Base-by-base conservation (phyloP, 176 grass and related monocot genomes). In the Musa schizocarpa region DNA sequence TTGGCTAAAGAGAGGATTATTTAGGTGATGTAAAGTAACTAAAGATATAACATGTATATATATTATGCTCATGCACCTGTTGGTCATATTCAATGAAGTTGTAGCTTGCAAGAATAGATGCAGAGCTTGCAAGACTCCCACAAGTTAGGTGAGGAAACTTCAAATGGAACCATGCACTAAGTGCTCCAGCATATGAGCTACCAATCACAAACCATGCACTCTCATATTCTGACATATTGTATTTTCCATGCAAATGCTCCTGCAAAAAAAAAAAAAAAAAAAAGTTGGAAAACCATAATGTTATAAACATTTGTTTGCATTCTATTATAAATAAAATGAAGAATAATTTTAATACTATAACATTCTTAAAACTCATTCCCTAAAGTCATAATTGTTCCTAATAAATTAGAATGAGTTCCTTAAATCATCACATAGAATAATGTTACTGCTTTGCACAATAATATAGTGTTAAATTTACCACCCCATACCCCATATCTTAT, bases 101-200 rank as follows among this genome's bases (percentile, higher is more conserved):
- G 81, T 91, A 93, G 53, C 91, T 80, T 16, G 94, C 84, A 78
- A 70, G 88, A 78, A 98, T 88, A 54, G 93, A 90, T 55, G 84
- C 94, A n/a, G 94, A 98, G 74, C 94, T 98, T 1, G 94, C 94
- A 68, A 93, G 90, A 87, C 90, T 93, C 50, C 94, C 94, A 76
- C 94, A 98, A 20, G 90, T 98, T 78, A 98, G 52, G 52, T 98
- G 94, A 63, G 94, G 94, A 56, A 93, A 98, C 80, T 98, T 98
- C 43, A 98, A 87, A 53, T 86, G 87, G 83, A 93, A 98, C 94
- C 94, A 93, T 13, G 90, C 94, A 78, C 90, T 98, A 24, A 93
- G 94, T 73, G 94, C 94, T 53, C 94, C 94, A 52, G 94, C 11
- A 73, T 98, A 98, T 7, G 94, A 98, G 73, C 89, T 80, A 1